Evolutionary conservation across 257 asterid species (phyloP), one percentile per base, ranked within the genome.

Genomic region (Plantago elongata): DNA sequence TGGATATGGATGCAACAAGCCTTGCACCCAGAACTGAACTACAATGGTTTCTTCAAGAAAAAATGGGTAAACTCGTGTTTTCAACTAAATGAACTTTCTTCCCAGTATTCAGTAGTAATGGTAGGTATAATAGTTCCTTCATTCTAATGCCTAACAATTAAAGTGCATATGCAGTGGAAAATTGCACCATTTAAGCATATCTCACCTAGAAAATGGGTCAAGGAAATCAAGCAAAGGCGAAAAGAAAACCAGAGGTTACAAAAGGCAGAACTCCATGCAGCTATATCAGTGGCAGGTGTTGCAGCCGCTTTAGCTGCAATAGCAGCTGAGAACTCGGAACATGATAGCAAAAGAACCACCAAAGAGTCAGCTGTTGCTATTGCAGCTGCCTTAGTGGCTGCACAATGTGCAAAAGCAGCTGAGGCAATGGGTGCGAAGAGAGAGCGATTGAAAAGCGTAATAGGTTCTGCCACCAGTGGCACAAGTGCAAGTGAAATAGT

Each of bases 1-100:
- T 90, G 98, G 96, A 85, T 90, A 82, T 88, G 95, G 98, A 90
- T 90, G 98, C 98, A 90, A 65, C 98, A 90, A 82, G 98, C 98
- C 16, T 84, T 90, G 96, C 98, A 90, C 86, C 96, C 96, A 5
- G 96, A 90, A 76, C 74, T 90, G 76, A 88, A 90, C 65, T 90
- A 90, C 48, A 77, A 70, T 83, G 72, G 90, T 78, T 85, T 72
- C 76, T 83, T 87, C 89, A 78, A 64, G 69, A 83, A 75, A 78
- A 90, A 85, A 81, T 90, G 97, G 97, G 96, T 90, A 84, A 54
- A 10, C 43, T 52, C 8, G 1, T 52, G 29, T 14, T 54, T 18
- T 54, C 42, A 54, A 34, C 59, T 11, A 51, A 51, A 22, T 40
- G n/a, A 54, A 29, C 59, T 27, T 16, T 18, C 5, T 54, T 11